Evolutionary conservation across 208 protist species (phyloP).

Genomic region (Trypanosoma lewisi): DNA sequence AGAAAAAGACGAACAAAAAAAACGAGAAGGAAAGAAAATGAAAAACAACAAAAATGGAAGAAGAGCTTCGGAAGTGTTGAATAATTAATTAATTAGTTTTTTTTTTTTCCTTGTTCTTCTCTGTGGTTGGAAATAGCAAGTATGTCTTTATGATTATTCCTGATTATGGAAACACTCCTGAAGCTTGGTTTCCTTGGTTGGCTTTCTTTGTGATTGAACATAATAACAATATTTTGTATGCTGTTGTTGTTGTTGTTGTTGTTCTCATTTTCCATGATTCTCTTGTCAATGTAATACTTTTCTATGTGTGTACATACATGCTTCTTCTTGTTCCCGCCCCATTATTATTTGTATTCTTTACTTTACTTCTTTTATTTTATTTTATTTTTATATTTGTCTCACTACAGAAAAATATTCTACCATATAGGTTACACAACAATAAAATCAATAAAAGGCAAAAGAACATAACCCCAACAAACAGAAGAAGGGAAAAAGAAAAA

Average conservation of each 20-base stretch:
- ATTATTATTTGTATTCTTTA: no score
- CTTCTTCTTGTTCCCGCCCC: no score
- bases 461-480: slow-evolving; percentile 5
- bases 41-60: no score
- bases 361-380: slow-evolving; percentile 12
- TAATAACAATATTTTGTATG: no score
- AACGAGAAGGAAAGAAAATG: not conserved
- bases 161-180: no score
- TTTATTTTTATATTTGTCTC: not conserved
- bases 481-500: slow-evolving; percentile 7
- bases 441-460: not conserved
- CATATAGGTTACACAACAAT: not conserved
- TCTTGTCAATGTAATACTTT: no score
- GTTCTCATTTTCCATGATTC: not conserved
- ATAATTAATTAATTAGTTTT: not conserved
- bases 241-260: slow-evolving; percentile 8
- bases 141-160: no score
- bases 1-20: not conserved
- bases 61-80: not conserved
- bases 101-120: slow-evolving; percentile 1
- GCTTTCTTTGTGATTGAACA: not conserved
- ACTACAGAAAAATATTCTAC: not conserved
- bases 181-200: not conserved
- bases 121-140: not conserved
- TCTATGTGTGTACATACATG: no score